These are phyloP conservation scores for Mycena olivaceomarginata DNA, from an alignment of 768 basidiomycete genomes.

Conservation along the genomic window DNA sequence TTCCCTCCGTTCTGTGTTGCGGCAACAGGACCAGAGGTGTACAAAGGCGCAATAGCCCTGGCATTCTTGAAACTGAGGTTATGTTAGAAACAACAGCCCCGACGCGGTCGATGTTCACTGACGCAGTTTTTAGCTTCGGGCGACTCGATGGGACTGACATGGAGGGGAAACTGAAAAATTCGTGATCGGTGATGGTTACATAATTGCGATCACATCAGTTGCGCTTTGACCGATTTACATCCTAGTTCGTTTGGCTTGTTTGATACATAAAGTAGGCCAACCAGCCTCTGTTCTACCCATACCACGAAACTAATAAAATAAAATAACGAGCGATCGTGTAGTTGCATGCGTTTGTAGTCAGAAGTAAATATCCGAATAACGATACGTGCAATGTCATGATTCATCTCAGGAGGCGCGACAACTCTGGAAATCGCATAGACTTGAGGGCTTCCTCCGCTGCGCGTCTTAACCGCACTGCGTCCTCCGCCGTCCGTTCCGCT, in stretches of 20 bases:
- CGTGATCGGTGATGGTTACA: neutral
- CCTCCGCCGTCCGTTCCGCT: constrained; percentile 71
- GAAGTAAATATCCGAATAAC: constrained; percentile 41
- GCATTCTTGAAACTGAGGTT: constrained; percentile 85
- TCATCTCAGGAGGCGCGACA: constrained; percentile 25
- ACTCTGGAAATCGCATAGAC: constrained; percentile 51
- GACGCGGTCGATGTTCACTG: constrained; percentile 49
- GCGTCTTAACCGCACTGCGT: constrained; percentile 67
- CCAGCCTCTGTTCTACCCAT: neutral
- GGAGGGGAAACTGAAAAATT: constrained; percentile 4
- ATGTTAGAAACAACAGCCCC: constrained; percentile 30
- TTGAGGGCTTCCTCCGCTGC: constrained; percentile 71
- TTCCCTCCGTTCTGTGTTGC: constrained; percentile 85
- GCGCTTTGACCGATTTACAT: constrained; percentile 30
- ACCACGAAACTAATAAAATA: neutral
- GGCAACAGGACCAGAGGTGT: constrained; percentile 92
- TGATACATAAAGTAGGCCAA: neutral
- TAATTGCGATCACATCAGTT: neutral
- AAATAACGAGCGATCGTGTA: constrained; percentile 6
- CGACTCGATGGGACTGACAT: constrained; percentile 53
- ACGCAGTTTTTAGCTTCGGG: constrained; percentile 80
- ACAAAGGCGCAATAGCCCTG: constrained; percentile 84
- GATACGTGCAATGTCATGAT: constrained; percentile 8
- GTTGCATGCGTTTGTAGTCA: constrained; percentile 15
- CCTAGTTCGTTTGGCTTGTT: neutral